Evolutionary conservation across 352 stramenopile genomes (phyloP), one percentile per base, ranked within the genome.

Genomic region (Hyaloperonospora arabidopsidis): DNA sequence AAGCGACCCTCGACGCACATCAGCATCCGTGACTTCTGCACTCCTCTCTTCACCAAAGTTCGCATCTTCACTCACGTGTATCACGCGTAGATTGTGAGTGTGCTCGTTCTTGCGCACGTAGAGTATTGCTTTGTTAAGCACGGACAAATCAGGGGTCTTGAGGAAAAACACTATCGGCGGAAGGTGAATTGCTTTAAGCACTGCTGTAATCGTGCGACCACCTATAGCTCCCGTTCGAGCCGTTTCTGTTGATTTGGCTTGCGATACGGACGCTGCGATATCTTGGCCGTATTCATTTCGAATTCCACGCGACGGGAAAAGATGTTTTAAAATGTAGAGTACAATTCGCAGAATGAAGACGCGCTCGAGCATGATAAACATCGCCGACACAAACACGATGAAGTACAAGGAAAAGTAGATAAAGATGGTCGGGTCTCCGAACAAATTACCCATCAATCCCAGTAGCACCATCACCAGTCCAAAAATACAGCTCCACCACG

Each of bases 51-150:
- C 45, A 3, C 66, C 60, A 29, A 68, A 49, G 22, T 67, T 59
- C 17, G 52, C 23, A 15, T 63, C 52, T 41, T 81, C 71, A 43
- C 72, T 82, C 43, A 91, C 72, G 65, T 97, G 89, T 11, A 97
- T 84, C 32, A 97, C 75, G 43, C 89, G 75, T 28, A 97, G 70
- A 49, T 90, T 93, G 68, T 95, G 83, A 25, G 89, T 97, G 57
- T 97, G 85, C 41, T 93, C 83, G 65, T 97, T 97, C 45, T 86
- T 76, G 21, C 82, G 81, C 39, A 97, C 89, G 59, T 97, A 97
- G 2, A 97, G 65, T 49, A 97, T 89, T 1, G 89, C 89, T 61
- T 97, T 97, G 70, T 97, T 97, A 34, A 97, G 65, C 34, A 96
- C 54, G 32, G 88, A 74, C 4, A 97, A 61, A 57, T 96, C 74